These are phyloP conservation scores for Plenodomus tracheiphilus DNA, from an alignment of 2,329 filamentous ascomycete species.

Conservation along the genomic window DNA sequence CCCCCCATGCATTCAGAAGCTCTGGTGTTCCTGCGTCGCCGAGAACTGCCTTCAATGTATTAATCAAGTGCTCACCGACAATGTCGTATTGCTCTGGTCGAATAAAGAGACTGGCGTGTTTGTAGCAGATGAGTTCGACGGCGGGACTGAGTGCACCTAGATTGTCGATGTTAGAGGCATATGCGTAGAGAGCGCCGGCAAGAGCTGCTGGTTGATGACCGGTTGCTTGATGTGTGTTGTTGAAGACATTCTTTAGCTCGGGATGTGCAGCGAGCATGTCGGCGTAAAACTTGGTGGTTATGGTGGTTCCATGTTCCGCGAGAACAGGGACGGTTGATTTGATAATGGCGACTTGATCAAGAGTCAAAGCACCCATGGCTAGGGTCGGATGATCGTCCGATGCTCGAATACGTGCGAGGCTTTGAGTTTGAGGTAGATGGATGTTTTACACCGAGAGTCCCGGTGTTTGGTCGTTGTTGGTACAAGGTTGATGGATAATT, in stretches of 20 bases:
- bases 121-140: constrained; percentile 73
- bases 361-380: constrained; percentile 55
- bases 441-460: too few relatives aligned
- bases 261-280: constrained; percentile 69
- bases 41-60: constrained; percentile 68
- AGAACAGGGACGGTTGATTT: constrained; percentile 72
- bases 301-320: constrained; percentile 66
- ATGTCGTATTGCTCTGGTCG: constrained; percentile 70
- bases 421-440: too few relatives aligned
- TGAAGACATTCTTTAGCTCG: constrained; percentile 71
- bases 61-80: constrained; percentile 70
- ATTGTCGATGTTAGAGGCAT: constrained; percentile 72
- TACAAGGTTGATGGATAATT: not conserved
- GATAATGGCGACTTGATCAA: constrained; percentile 66
- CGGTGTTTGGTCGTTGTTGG: not conserved
- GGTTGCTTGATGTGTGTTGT: constrained; percentile 68
- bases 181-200: constrained; percentile 69
- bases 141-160: constrained; percentile 61
- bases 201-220: constrained; percentile 72
- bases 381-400: not conserved
- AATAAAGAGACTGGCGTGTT: constrained; percentile 73
- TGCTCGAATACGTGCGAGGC: not conserved
- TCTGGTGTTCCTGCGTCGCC: constrained; percentile 67
- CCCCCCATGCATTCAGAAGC: constrained; percentile 68
- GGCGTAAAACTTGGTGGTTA: constrained; percentile 73